Evolutionary conservation across 1,284 basidiomycete genomes (phyloP), one percentile per base, ranked within the genome.

Genomic region (Cutaneotrichosporon cavernicola): DNA sequence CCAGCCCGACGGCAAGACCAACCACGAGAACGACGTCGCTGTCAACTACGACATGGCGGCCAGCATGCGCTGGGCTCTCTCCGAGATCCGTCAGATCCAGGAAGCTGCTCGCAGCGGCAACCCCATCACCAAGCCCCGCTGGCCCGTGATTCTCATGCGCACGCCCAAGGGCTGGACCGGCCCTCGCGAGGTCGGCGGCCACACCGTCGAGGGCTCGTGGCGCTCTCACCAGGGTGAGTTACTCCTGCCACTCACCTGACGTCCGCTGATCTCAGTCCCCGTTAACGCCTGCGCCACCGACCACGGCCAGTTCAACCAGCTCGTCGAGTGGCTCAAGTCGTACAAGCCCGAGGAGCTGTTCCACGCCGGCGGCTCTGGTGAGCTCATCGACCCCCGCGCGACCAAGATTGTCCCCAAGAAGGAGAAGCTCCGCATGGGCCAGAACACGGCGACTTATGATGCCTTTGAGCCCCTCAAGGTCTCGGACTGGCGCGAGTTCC

Each of bases 131-230:
- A 88, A 88, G 3, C 90, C 92, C 18, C 85, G 90, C 51, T 94
- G 90, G 90, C 92, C 92, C 4, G 86, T 94, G 73, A 82, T 94
- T 66, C 86, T 93, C 72, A 82, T 94, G 51, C 86, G 91, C 59
- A 90, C 90, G 4, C 90, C 91, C 22, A 95, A 94, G 82, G 90
- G 90, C 47, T 87, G 85, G 83, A 84, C 86, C 2, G 88, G 88
- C 0, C 90, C 90, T 1, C 87, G 87, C 68, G 72, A 80, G 21
- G 77, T 90, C 38, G 83, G 86, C 59, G 89, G 87, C 14, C 84
- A 89, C 69, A 85, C 84, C 61, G 84, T 93, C 65, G 91, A 92
- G 75, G 91, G 90, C 55, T 90, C 88, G 9, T 83, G 81, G 74
- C 70, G 83, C 65, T 78, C 81, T 8, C 79, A 80, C 68, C 79